These are phyloP conservation scores for Lavandula angustifolia DNA, from an alignment of 257 asterid species.

Conservation along the genomic window DNA sequence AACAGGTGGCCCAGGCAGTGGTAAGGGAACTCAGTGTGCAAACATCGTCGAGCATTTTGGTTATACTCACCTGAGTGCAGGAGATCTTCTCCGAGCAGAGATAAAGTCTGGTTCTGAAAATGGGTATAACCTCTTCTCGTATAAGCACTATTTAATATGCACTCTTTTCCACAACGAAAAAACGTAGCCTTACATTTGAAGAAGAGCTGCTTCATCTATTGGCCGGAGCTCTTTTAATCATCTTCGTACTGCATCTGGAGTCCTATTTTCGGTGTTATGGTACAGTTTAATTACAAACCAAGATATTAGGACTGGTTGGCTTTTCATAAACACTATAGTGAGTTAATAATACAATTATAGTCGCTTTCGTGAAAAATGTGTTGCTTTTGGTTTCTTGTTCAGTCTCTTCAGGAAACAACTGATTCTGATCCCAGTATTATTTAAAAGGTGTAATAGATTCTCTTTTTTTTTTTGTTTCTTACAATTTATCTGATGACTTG, in stretches of 20 bases:
- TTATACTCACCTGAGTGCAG: slow-evolving; percentile 93
- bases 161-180: not conserved
- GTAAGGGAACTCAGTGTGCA: slow-evolving; percentile 96
- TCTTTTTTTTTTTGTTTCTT: too few relatives aligned
- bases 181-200: slow-evolving; percentile 3
- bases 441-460: too few relatives aligned
- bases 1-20: slow-evolving; percentile 98
- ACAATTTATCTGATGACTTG: slow-evolving; percentile 24
- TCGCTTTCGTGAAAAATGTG: not conserved
- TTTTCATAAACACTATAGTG: not conserved
- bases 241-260: not conserved
- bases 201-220: slow-evolving; percentile 26
- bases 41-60: slow-evolving; percentile 82
- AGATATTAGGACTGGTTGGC: not conserved
- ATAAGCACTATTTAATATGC: not conserved
- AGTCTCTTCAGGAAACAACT: too few relatives aligned
- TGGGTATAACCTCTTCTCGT: slow-evolving; percentile 38
- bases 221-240: slow-evolving; percentile 13
- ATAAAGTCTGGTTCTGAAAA: slow-evolving; percentile 65
- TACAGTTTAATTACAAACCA: not conserved
- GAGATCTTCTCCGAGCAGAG: slow-evolving; percentile 97
- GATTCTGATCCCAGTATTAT: too few relatives aligned
- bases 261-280: not conserved
- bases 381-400: too few relatives aligned
- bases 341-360: slow-evolving; percentile 6